Evolutionary conservation across 2,329 filamentous ascomycete genomes (phyloP), one percentile per base, ranked within the genome.

Genomic region (Xylaria sp.): DNA sequence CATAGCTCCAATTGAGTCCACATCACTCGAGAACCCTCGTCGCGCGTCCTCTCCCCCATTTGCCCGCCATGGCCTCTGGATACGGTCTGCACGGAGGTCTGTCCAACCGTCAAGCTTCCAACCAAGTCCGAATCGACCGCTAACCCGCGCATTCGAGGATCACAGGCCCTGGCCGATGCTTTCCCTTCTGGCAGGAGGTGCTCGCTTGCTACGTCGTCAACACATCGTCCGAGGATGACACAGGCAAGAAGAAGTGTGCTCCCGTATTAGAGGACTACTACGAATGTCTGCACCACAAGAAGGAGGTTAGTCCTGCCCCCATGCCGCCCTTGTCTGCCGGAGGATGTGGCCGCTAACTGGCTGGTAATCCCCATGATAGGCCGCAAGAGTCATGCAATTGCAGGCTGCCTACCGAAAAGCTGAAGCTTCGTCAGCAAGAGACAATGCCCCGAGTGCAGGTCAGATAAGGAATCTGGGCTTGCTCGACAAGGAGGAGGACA

Each of bases 171-270:
- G 85, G 85, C 76, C 93, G 95, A 83, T 99, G 96, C 90, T 98
- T 97, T 86, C 93, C 94, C 80, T 99, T 98, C 89, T 99, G 96
- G 96, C 96, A 99, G 85, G 96, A 99, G 84, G 90, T 98, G 74
- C 92, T 99, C 81, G 94, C 94, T 78, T 99, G 96, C 89, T 99
- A 99, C 82, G 94, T 98, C 70, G 91, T 97, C 80, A 98, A 98
- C 85, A 94, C 94, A 65, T 88, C 87, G 74, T 85, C 91, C 73
- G 92, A 95, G 65, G 92, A 94, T 78, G 86, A 89, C 75, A 89
- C 90, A 18, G 93, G 93, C 75, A 96, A 94, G 85, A 92, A 90
- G 82, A 97, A 97, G 84, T 99, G 97, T 81, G 84, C 87, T 20
- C 91, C 92, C 18, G 88, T 90, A 4, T 86, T 98, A 74, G 96